These are phyloP conservation scores for Breynia disticha DNA, from an alignment of 441 rosid species.

Conservation along the genomic window DNA sequence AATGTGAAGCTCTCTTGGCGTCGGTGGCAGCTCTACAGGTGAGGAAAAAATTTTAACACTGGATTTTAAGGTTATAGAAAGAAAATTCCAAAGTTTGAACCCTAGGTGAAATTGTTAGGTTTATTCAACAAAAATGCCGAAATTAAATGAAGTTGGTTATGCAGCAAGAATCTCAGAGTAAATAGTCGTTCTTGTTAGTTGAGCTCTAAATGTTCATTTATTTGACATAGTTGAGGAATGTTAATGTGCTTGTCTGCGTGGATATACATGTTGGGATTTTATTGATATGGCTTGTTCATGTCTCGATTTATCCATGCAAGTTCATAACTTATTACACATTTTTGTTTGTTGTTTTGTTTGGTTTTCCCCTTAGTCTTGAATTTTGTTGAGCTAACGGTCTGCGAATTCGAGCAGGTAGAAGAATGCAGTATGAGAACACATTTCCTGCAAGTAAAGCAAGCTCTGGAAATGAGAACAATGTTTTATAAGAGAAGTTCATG, in stretches of 20 bases:
- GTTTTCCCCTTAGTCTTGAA: too few relatives aligned
- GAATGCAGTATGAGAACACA: conserved; percentile 67
- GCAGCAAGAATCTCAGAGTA: too few relatives aligned
- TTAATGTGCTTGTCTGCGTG: too few relatives aligned
- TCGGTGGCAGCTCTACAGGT: conserved; percentile 69
- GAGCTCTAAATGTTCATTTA: too few relatives aligned
- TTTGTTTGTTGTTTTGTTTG: too few relatives aligned
- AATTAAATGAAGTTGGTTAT: too few relatives aligned
- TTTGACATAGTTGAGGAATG: too few relatives aligned
- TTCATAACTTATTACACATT: neutral
- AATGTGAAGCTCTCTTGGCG: conserved; percentile 58
- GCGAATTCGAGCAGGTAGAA: conserved; percentile 35
- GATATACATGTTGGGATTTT: too few relatives aligned
- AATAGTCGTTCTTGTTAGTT: too few relatives aligned
- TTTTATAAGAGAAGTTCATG: conserved; percentile 14
- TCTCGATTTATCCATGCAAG: neutral
- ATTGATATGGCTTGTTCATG: neutral
- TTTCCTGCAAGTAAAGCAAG: conserved; percentile 46
- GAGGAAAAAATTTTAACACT: conserved; percentile 12
- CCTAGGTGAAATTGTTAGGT: neutral
- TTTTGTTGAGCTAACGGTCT: conserved; percentile 4
- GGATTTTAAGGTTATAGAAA: neutral
- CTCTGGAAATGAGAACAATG: conserved; percentile 23
- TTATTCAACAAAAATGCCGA: too few relatives aligned
- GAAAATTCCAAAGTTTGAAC: neutral